These are phyloP conservation scores for Backusella australiensis DNA, from an alignment of 192 early-diverging fungal genomes.

Conservation along the genomic window DNA sequence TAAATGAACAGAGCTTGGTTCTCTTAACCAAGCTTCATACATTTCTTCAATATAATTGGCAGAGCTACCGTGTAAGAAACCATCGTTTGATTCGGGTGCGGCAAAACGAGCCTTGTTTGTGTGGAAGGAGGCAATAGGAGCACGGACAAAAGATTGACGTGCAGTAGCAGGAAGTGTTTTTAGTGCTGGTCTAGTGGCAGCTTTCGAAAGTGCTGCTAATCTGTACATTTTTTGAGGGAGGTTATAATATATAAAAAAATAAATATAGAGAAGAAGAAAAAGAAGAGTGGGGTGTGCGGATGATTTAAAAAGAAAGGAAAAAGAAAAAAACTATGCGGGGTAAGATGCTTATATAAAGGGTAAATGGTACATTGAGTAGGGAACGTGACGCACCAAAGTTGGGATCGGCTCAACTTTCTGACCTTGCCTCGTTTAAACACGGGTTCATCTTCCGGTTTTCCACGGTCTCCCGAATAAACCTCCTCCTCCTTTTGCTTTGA, in stretches of 20 bases:
- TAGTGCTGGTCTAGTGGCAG: constrained; percentile 12
- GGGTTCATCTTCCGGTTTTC: constrained; percentile 3
- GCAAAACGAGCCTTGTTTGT: constrained; percentile 30
- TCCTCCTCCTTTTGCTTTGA: background rate
- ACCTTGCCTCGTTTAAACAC: constrained; percentile 8
- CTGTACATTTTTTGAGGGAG: constrained; percentile 29
- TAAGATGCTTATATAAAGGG: background rate
- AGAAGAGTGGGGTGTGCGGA: background rate
- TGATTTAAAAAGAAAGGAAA: background rate
- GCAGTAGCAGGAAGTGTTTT: constrained; percentile 10
- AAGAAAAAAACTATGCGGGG: background rate
- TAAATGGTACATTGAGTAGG: background rate
- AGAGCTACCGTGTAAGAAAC: constrained; percentile 80
- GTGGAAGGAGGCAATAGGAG: constrained; percentile 29
- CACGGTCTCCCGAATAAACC: constrained; percentile 1
- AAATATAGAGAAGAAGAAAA: constrained; percentile 10
- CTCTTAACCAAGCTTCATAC: constrained; percentile 89
- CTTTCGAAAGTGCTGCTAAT: constrained; percentile 24
- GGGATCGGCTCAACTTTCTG: constrained; percentile 1
- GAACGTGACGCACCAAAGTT: background rate
- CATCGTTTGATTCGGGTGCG: constrained; percentile 64
- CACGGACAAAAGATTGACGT: constrained; percentile 19
- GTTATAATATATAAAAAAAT: constrained; percentile 13
- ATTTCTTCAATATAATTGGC: constrained; percentile 92
- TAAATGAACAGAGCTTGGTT: constrained; percentile 88